Conservation (phyloP, 257 asterid species). For the Solanum neorickii region DNA sequence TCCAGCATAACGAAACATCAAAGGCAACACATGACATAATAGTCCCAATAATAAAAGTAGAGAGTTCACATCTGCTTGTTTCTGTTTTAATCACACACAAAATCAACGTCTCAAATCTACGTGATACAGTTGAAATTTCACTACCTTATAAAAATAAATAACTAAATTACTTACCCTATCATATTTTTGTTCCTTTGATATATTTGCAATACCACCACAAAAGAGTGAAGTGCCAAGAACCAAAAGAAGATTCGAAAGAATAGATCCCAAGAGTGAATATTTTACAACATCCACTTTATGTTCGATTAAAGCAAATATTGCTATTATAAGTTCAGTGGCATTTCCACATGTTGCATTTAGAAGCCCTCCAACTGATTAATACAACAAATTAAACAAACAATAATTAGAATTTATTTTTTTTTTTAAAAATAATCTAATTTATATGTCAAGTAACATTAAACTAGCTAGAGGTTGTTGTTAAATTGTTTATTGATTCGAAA, state of each 20-base stretch:
- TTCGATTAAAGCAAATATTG: slow-evolving; percentile 55
- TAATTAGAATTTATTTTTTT: background rate
- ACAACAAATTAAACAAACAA: background rate
- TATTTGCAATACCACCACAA: slow-evolving; percentile 84
- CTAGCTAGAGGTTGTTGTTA: background rate
- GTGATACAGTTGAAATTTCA: no score
- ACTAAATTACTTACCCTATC: slow-evolving; percentile 39
- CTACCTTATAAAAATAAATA: no score
- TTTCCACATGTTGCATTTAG: slow-evolving; percentile 96
- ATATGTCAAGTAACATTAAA: background rate
- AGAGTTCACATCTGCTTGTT: slow-evolving; percentile 75
- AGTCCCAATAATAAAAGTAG: slow-evolving; percentile 60
- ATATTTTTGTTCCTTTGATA: slow-evolving; percentile 46
- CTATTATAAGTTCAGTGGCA: slow-evolving; percentile 84
- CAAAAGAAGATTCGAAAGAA: slow-evolving; percentile 83
- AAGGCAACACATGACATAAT: slow-evolving; percentile 57
- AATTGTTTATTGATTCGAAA: background rate
- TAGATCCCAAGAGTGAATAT: slow-evolving; percentile 75
- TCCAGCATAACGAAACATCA: slow-evolving; percentile 42
- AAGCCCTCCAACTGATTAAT: slow-evolving; percentile 79
- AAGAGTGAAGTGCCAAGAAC: slow-evolving; percentile 91
- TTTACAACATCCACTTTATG: slow-evolving; percentile 75
- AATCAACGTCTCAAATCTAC: no score
- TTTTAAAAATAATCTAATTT: background rate
- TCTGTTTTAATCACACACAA: slow-evolving; percentile 23